A percentile compares a stretch with the other conserved stretches of the same genome.
Conservation (phyloP, 164 flowering plant genomes). For the Liriodendron chinense region DNA sequence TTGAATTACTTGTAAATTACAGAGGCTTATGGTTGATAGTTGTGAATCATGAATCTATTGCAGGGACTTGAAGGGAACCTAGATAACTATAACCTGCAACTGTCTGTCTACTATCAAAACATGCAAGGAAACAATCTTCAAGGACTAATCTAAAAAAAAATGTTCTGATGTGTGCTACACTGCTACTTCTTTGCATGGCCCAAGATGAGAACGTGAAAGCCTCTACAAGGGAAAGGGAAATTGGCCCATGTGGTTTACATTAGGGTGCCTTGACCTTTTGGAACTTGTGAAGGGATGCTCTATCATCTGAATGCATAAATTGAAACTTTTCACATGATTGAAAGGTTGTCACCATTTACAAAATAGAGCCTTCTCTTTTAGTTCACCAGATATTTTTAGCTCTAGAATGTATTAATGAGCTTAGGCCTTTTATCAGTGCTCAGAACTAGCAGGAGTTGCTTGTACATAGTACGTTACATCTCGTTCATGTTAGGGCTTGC, state of each 20-base stretch:
- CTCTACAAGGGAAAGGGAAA: not conserved
- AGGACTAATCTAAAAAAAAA: no score
- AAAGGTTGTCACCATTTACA: not conserved
- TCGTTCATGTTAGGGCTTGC: not conserved
- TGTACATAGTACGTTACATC: not conserved
- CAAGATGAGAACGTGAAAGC: not conserved
- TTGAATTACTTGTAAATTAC: no score
- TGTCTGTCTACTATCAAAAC: no score
- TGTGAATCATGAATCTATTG: no score
- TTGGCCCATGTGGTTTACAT: not conserved
- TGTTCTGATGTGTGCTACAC: not conserved
- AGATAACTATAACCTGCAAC: no score
- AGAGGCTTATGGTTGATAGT: no score
- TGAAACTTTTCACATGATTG: not conserved
- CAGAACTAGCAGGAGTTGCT: not conserved
- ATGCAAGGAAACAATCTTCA: no score
- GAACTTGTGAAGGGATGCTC: not conserved
- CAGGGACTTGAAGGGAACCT: no score
- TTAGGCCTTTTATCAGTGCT: not conserved
- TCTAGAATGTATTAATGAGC: not conserved
- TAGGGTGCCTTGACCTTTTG: not conserved
- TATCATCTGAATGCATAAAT: not conserved
- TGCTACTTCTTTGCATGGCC: not conserved
- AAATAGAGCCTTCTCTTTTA: not conserved
- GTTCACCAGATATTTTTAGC: not conserved